Evolutionary conservation across 2,329 filamentous ascomycete genomes (phyloP).

Genomic region (Nemania sp.): DNA sequence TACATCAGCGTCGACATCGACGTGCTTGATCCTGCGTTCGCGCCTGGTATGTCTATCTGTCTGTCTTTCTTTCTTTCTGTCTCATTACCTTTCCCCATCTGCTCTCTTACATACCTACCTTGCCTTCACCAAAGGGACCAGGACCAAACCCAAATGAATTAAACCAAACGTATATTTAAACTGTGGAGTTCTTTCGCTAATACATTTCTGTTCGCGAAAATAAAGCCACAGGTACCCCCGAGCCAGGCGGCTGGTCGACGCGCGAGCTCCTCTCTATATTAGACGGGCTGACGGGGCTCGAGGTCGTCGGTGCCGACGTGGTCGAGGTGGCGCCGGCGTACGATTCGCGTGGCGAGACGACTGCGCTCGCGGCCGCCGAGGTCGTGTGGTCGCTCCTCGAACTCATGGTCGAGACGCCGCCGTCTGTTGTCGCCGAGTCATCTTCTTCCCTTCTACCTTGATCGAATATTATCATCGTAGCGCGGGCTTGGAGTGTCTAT

Average conservation of each 20-base stretch:
- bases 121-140: background rate
- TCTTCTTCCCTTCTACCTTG: too few species aligned
- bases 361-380: constrained; percentile 73
- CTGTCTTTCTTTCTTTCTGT: background rate
- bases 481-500: too few species aligned
- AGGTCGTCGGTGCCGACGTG: constrained; percentile 76
- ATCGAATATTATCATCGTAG: too few species aligned
- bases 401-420: constrained; percentile 57
- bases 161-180: too few species aligned
- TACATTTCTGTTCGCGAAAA: background rate
- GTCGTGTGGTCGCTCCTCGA: constrained; percentile 74
- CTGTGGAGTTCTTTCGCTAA: too few species aligned
- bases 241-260: constrained; percentile 80
- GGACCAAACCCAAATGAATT: too few species aligned
- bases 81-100: too few species aligned
- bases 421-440: too few species aligned
- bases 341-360: constrained; percentile 73
- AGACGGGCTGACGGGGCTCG: constrained; percentile 69
- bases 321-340: constrained; percentile 81
- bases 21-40: constrained; percentile 71
- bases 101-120: too few species aligned
- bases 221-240: constrained; percentile 72
- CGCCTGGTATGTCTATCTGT: constrained; percentile 52
- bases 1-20: constrained; percentile 82
- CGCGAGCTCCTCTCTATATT: constrained; percentile 75